Evolutionary conservation across 805 yeast genomes (phyloP).

Genomic region (Metschnikowia gelsemii): DNA sequence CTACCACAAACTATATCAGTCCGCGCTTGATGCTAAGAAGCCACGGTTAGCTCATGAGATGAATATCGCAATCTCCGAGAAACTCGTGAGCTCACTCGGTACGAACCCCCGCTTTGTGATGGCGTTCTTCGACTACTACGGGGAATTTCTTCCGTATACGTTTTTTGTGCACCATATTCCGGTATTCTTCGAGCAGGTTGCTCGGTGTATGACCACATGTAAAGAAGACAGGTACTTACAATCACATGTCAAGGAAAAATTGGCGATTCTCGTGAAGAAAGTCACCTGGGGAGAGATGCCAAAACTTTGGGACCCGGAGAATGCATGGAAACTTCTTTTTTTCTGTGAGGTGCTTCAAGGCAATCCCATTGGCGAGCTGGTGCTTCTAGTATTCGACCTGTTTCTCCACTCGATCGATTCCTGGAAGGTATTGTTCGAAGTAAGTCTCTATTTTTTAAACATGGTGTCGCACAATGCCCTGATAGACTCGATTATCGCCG

Average conservation of each 20-base stretch:
- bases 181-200: conserved; percentile 6
- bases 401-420: conserved; percentile 14
- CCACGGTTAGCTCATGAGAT: conserved; percentile 7
- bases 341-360: conserved; percentile 11
- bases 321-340: conserved; percentile 15
- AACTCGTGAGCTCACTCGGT: conserved; percentile 7
- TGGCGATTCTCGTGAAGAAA: conserved; percentile 3
- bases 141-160: conserved; percentile 9
- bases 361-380: conserved; percentile 9
- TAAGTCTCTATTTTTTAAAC: conserved; percentile 12
- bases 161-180: conserved; percentile 11
- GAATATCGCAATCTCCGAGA: conserved; percentile 9
- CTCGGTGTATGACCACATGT: conserved; percentile 9
- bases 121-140: conserved; percentile 11
- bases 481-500: conserved; percentile 13
- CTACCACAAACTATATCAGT: conserved; percentile 11
- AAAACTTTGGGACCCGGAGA: conserved; percentile 6
- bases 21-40: background rate
- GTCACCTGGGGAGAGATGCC: conserved; percentile 11
- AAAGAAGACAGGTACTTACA: conserved; percentile 8
- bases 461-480: conserved; percentile 11
- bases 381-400: conserved; percentile 10
- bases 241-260: conserved; percentile 2
- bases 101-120: conserved; percentile 8
- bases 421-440: conserved; percentile 13